A percentile compares a stretch with the other conserved stretches of the same genome.
These are phyloP conservation scores for Fomes fomentarius DNA, from an alignment of 1,284 basidiomycete genomes.

Conservation along the genomic window DNA sequence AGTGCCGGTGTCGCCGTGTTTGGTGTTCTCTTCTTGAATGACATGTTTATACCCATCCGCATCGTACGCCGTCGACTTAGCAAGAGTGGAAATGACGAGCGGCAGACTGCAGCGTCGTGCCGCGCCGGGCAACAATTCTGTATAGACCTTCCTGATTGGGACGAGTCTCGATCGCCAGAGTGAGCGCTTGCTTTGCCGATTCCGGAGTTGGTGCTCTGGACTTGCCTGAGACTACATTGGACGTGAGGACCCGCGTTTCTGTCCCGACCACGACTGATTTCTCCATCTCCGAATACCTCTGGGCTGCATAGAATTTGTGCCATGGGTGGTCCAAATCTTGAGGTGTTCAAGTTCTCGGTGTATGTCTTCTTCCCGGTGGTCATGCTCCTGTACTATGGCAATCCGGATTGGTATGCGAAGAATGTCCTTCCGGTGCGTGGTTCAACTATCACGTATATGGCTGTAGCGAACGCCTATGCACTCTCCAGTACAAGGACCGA, in stretches of 20 bases:
- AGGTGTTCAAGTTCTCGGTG: slow-evolving; percentile 87
- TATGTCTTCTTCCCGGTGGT: slow-evolving; percentile 90
- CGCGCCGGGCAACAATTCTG: not conserved
- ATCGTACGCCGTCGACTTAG: too few relatives aligned
- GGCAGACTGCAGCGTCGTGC: too few relatives aligned
- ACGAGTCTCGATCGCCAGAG: not conserved
- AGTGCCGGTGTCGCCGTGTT: not conserved
- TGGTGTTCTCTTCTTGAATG: not conserved
- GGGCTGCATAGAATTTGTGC: not conserved
- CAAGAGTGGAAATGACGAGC: too few relatives aligned
- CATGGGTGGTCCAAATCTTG: slow-evolving; percentile 84
- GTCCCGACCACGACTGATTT: not conserved
- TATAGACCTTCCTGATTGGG: not conserved
- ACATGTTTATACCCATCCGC: slow-evolving; percentile 4
- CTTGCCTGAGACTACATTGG: too few relatives aligned
- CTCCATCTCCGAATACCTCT: too few relatives aligned
- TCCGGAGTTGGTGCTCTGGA: not conserved
- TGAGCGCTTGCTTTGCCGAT: slow-evolving; percentile 2
- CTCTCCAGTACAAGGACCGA: slow-evolving; percentile 76
- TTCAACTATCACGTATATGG: not conserved
- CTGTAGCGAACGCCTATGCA: not conserved
- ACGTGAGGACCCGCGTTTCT: too few relatives aligned
- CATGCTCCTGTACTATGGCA: slow-evolving; percentile 87
- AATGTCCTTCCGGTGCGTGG: slow-evolving; percentile 78
- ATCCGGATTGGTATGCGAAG: slow-evolving; percentile 85